Conservation (phyloP, 768 basidiomycete species). For the Lactarius quietus region DNA sequence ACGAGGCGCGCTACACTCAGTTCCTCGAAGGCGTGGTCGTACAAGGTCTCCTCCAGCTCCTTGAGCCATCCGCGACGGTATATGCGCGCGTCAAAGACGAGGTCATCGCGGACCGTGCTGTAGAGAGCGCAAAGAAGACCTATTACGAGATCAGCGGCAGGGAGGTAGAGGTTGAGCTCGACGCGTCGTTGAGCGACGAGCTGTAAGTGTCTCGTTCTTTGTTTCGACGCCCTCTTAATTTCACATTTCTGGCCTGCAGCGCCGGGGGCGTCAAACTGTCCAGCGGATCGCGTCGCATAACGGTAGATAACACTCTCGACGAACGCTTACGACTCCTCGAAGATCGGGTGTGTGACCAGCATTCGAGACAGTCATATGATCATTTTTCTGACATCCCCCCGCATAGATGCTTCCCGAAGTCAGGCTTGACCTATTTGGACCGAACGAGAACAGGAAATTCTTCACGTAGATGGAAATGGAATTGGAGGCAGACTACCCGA, state of each 20-base stretch:
- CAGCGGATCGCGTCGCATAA: slow-evolving; percentile 73
- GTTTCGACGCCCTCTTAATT: slow-evolving; percentile 3
- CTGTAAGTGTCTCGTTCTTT: slow-evolving; percentile 42
- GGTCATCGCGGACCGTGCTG: slow-evolving; percentile 57
- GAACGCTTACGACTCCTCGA: slow-evolving; percentile 86
- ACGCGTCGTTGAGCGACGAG: slow-evolving; percentile 61
- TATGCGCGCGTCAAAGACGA: slow-evolving; percentile 66
- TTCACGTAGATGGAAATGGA: slow-evolving; percentile 47
- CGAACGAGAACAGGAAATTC: slow-evolving; percentile 91
- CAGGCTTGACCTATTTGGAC: slow-evolving; percentile 81
- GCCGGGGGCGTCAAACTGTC: slow-evolving; percentile 83
- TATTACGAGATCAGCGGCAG: slow-evolving; percentile 81
- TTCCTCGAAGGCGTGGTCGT: slow-evolving; percentile 83
- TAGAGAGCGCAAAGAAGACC: slow-evolving; percentile 53
- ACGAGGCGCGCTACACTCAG: slow-evolving; percentile 68
- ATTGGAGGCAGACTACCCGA: not conserved
- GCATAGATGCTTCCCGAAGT: slow-evolving; percentile 94
- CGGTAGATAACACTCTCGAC: slow-evolving; percentile 91
- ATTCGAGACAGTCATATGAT: not conserved
- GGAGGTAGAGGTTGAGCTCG: slow-evolving; percentile 54
- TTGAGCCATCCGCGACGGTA: slow-evolving; percentile 71
- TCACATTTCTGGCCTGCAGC: slow-evolving; percentile 37
- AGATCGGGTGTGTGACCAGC: slow-evolving; percentile 60
- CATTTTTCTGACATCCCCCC: not conserved
- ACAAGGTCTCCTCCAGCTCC: slow-evolving; percentile 79